Percentiles rank a stretch among this genome's conserved stretches.
Conservation (phyloP, 495 filamentous ascomycete genomes). For the Saxophila tyrrhenica region DNA sequence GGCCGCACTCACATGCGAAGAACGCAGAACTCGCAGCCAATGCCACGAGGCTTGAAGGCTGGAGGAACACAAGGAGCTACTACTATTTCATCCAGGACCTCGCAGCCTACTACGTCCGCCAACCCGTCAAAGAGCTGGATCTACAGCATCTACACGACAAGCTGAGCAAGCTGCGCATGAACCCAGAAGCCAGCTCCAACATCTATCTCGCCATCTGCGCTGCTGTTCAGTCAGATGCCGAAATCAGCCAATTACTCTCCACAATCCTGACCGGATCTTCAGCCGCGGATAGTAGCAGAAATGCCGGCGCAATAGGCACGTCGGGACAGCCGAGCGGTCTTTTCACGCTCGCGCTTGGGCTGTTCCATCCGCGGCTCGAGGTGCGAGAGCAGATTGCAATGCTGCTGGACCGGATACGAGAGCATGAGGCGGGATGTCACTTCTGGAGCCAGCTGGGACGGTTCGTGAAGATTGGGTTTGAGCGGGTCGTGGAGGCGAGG, state of each 20-base stretch:
- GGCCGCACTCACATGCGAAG: conserved; percentile 71
- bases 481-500: conserved; percentile 5
- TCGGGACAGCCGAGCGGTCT: conserved; percentile 41
- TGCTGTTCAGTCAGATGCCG: conserved; percentile 48
- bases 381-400: conserved; percentile 69
- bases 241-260: conserved; percentile 16
- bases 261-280: conserved; percentile 4
- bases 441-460: conserved; percentile 81
- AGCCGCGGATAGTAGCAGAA: not conserved
- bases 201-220: conserved; percentile 73
- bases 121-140: conserved; percentile 74
- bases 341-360: conserved; percentile 80
- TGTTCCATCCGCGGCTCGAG: conserved; percentile 80
- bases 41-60: conserved; percentile 85
- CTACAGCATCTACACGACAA: conserved; percentile 87
- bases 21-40: conserved; percentile 78
- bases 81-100: conserved; percentile 86
- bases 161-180: conserved; percentile 62
- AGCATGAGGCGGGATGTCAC: conserved; percentile 82
- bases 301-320: not conserved
- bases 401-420: conserved; percentile 67
- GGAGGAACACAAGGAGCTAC: conserved; percentile 88
- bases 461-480: conserved; percentile 39
- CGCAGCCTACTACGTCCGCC: conserved; percentile 49
- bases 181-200: conserved; percentile 53